Evolutionary conservation across 139 green algal genomes (phyloP), one percentile per base, ranked within the genome.

Genomic region (Astrephomene gubernaculifera): DNA sequence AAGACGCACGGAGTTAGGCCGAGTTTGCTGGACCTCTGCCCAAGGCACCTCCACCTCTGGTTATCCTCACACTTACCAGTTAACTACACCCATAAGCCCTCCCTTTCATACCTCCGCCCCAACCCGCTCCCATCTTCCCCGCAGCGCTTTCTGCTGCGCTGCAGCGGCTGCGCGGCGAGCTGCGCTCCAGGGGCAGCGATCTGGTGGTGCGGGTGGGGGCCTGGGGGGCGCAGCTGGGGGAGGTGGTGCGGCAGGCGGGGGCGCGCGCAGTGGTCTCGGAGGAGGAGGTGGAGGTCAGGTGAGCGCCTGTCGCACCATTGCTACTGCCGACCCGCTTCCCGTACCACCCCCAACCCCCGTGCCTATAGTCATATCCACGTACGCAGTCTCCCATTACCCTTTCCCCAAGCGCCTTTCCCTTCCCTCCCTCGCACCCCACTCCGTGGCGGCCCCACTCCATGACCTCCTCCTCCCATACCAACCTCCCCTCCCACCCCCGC

Each of bases 201-300:
- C 90, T 97, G 38, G 24, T 95, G 9, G 63, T 97, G 41, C 60
- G 67, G 25, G 41, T 65, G 36, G 94, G 94, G 2, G n/a, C 71
- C 17, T 85, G 81, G 71, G 71, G 85, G 36, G n/a, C 87, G 39
- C 33, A 82, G 43, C 44, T 97, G 33, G 60, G 82, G 5, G 39
- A 35, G 10, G 17, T 94, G 41, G 86, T 74, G 3, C 27, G 38
- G 1, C n/a, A 87, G 10, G 17, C 88, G 70, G 76, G 82, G 0
- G 87, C 88, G 0, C 22, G 57, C 21, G 6, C 39, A 14, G 73
- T 97, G 45, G 52, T 94, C 21, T 85, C 91, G 17, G 93, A 96
- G 79, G 85, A 83, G 0, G 94, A 97, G 74, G 87, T 95, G 71
- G 94, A 96, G 79, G 49, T 90, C 71, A 89, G 81, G 83, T 92